Evolutionary conservation across 306 rosid genomes (phyloP).

Genomic region (Lablab purpureus): DNA sequence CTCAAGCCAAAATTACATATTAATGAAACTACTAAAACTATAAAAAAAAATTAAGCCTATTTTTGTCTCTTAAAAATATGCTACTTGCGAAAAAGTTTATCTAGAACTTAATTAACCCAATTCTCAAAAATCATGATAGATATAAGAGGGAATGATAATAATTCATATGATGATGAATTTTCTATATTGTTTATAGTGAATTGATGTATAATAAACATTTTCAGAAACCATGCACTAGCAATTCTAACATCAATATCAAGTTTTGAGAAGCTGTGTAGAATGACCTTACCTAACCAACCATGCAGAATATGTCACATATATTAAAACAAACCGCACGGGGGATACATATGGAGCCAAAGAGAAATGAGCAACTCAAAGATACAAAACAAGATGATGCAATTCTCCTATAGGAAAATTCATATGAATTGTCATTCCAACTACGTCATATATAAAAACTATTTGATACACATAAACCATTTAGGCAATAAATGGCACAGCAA

Average conservation of each 20-base stretch:
- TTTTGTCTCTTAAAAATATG: too few species aligned
- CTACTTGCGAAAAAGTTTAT: not conserved
- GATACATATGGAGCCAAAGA: not conserved
- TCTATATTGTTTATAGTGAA: not conserved
- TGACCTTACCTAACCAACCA: not conserved
- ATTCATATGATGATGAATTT: not conserved
- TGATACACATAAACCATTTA: not conserved
- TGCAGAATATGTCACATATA: constrained; percentile 24
- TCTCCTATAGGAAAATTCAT: not conserved
- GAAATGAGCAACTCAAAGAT: constrained; percentile 2
- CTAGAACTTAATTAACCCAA: not conserved
- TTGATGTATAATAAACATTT: not conserved
- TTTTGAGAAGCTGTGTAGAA: not conserved
- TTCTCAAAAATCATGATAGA: not conserved
- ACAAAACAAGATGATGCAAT: constrained; percentile 12
- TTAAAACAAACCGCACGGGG: constrained; percentile 20
- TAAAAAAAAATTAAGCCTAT: too few species aligned
- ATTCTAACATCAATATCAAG: constrained; percentile 8
- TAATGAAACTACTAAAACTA: too few species aligned
- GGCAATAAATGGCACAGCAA: not conserved
- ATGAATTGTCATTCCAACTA: constrained; percentile 15
- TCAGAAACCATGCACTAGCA: not conserved
- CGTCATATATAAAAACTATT: not conserved
- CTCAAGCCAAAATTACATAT: too few species aligned
- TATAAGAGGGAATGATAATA: not conserved